phyloP scores from a whole-genome alignment of 1,284 basidiomycete genomes.

The Ceratobasidium sp. region DNA sequence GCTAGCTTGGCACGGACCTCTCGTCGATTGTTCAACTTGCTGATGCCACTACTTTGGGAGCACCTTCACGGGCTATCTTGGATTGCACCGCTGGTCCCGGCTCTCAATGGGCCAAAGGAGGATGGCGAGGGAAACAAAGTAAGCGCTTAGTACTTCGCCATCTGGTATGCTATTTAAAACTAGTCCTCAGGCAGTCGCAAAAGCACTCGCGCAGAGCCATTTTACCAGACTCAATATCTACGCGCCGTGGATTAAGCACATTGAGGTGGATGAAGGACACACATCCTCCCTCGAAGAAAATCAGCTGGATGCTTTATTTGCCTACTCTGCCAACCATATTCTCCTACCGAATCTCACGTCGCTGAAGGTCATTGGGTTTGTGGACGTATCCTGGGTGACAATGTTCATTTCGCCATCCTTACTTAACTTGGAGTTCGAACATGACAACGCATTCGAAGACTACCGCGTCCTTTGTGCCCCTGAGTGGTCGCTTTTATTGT shows the following conservation, averaged over 20 bases:
- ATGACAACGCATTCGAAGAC: background rate
- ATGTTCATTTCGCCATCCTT: background rate
- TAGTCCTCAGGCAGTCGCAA: background rate
- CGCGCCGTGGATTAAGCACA: constrained; percentile 1
- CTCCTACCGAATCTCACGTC: background rate
- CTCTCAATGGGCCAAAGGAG: background rate
- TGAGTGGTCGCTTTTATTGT: background rate
- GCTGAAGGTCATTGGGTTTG: background rate
- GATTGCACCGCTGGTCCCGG: background rate
- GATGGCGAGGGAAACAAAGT: background rate
- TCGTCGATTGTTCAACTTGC: background rate
- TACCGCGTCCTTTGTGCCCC: background rate
- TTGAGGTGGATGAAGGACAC: background rate
- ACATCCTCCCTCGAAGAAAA: background rate
- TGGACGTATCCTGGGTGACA: background rate
- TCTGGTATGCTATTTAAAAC: background rate
- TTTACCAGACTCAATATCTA: background rate
- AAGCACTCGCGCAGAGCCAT: background rate
- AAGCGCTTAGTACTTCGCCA: background rate
- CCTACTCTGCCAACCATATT: background rate
- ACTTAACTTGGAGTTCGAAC: background rate
- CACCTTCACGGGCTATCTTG: background rate
- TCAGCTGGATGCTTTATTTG: background rate
- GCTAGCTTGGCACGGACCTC: background rate
- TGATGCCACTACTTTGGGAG: background rate